Evolutionary conservation across 1,284 basidiomycete genomes (phyloP), one percentile per base, ranked within the genome.

Genomic region (Boletus sp.): DNA sequence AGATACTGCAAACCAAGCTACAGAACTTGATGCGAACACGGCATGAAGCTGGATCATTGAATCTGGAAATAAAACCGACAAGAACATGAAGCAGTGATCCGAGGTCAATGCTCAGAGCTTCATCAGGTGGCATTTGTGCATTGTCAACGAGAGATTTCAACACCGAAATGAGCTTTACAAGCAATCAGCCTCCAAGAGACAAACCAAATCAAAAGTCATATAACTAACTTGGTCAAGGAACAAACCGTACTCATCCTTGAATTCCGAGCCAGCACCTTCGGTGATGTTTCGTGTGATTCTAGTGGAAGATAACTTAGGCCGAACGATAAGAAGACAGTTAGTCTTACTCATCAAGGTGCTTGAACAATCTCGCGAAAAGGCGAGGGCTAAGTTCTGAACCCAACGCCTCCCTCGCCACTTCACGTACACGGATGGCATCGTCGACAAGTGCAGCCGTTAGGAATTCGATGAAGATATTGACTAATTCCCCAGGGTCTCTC

Each of bases 21-120:
- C 88, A 92, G 60, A 88, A 91, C 64, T 84, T 89, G 61, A 80
- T 73, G 62, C 87, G 86, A 57, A 89, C 73, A 6, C 88, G 79
- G 44, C 78, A 73, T 1, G 78, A 74, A 4, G 71, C 66, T 4
- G 75, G 68, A 32, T 80, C 77, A 40, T 73, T 72, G 50, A 85
- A 81, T 14, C 81, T 78, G 41, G 80, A 73, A 45, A 91, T 80
- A 64, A 89, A 84, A 13, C 72, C 72, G 0, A 82, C 82, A 32
- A 93, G 70, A 1, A 80, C 72, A 33, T 77, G 69, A 53, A 92
- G 72, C 0, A 83, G 77, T 14, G 80, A 74, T 36, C 81, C 82
- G 25, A 92, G 74, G 59, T 93, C 90, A 35, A 88, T 76, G 48
- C 74, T 80, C 52, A 83, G 72, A 23, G 81, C 74, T 44, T 87